Conservation (phyloP, 1,284 basidiomycete genomes). For the Apiotrichum veenhuisii region DNA sequence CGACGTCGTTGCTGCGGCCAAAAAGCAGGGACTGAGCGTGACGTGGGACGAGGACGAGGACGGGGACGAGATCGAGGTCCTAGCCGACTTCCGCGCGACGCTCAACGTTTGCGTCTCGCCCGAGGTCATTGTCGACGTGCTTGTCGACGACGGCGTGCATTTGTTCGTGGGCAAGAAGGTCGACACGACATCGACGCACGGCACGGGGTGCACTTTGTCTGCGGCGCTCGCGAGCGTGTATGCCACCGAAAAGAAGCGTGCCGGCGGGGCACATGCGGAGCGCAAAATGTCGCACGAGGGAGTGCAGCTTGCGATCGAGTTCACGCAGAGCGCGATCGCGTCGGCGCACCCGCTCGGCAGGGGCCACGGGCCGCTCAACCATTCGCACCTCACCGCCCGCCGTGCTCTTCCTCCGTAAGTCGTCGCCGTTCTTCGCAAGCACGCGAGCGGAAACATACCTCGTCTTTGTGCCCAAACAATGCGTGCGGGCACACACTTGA, state of each 20-base stretch:
- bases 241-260: slow-evolving; percentile 13
- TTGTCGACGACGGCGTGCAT: slow-evolving; percentile 55
- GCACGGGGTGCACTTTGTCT: slow-evolving; percentile 88
- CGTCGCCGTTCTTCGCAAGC: too few relatives aligned
- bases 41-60: slow-evolving; percentile 13
- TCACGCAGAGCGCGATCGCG: slow-evolving; percentile 73
- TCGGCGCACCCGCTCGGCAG: slow-evolving; percentile 66
- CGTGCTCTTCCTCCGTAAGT: slow-evolving; percentile 61
- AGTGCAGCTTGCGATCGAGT: slow-evolving; percentile 60
- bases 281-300: slow-evolving; percentile 56
- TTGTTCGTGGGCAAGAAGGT: slow-evolving; percentile 66
- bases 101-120: slow-evolving; percentile 2
- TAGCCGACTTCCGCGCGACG: slow-evolving; percentile 18
- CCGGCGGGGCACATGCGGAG: too few relatives aligned
- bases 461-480: too few relatives aligned
- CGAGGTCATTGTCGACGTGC: slow-evolving; percentile 71
- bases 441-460: too few relatives aligned
- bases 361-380: slow-evolving; percentile 84
- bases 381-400: slow-evolving; percentile 63
- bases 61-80: slow-evolving; percentile 27
- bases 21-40: not conserved
- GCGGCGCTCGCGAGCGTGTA: slow-evolving; percentile 67
- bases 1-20: slow-evolving; percentile 50
- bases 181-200: slow-evolving; percentile 74
- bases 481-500: too few relatives aligned